Conservation (phyloP, 2,329 filamentous ascomycete genomes). For the Apiospora hydei region DNA sequence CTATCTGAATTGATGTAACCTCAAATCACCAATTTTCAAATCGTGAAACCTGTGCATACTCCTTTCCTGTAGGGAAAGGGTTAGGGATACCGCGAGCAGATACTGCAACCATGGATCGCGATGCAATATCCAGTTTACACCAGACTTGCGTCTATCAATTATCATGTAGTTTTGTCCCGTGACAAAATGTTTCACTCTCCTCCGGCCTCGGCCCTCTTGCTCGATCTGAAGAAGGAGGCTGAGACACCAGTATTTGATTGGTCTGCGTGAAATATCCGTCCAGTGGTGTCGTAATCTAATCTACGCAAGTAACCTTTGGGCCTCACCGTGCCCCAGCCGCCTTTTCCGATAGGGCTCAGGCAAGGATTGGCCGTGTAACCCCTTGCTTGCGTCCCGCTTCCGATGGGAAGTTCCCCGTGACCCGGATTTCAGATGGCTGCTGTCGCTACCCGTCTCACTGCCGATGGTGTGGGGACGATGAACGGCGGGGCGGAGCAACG, state of each 20-base stretch:
- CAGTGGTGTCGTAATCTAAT: conserved; percentile 6
- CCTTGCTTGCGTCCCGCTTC: not conserved
- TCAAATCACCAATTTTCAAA: too few species aligned
- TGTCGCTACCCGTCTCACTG: not conserved
- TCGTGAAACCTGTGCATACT: too few species aligned
- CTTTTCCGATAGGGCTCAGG: not conserved
- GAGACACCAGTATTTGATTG: too few species aligned
- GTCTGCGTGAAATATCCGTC: not conserved
- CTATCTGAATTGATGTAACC: not conserved
- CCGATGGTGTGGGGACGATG: not conserved
- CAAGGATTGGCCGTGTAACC: not conserved
- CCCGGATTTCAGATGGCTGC: not conserved
- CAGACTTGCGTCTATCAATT: too few species aligned
- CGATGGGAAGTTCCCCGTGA: not conserved
- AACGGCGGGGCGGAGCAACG: not conserved
- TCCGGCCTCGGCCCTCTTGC: too few species aligned
- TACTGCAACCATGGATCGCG: too few species aligned
- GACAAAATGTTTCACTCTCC: too few species aligned
- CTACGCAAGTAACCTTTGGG: not conserved
- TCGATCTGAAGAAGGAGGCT: too few species aligned
- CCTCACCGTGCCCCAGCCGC: not conserved
- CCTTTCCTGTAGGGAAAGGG: too few species aligned
- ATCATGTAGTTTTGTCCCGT: too few species aligned
- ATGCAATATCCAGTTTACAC: not conserved
- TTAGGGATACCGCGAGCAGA: too few species aligned